Percentiles rank a stretch among this genome's conserved stretches.
phyloP scores from a whole-genome alignment of 2,329 filamentous ascomycete genomes.

The Nemania bipapillata region DNA sequence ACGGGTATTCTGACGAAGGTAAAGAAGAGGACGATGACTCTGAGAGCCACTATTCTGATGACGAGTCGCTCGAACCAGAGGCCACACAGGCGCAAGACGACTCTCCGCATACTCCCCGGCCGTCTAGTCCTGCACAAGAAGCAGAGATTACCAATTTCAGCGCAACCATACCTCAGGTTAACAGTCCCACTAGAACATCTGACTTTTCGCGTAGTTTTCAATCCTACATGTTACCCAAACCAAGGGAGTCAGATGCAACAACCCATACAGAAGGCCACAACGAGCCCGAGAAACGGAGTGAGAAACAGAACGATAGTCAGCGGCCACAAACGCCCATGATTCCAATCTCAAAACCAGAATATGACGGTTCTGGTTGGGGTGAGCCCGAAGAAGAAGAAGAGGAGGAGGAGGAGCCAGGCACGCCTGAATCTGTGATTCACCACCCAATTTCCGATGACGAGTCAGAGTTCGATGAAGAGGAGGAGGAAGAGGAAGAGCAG shows the following conservation, averaged over 20 bases:
- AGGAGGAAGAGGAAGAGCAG: slow-evolving; percentile 28
- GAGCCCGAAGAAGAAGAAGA: slow-evolving; percentile 67
- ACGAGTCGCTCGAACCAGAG: slow-evolving; percentile 49
- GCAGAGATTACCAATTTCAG: slow-evolving; percentile 50
- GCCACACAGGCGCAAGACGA: slow-evolving; percentile 55
- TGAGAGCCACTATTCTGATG: slow-evolving; percentile 68
- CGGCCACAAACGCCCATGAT: slow-evolving; percentile 62
- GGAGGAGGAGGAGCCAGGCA: slow-evolving; percentile 71
- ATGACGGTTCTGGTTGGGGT: slow-evolving; percentile 67
- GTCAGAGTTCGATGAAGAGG: slow-evolving; percentile 48
- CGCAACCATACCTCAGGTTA: slow-evolving; percentile 56
- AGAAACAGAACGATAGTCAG: slow-evolving; percentile 50
- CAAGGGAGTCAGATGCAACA: slow-evolving; percentile 53
- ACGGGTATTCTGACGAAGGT: slow-evolving; percentile 45
- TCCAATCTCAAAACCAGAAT: slow-evolving; percentile 67
- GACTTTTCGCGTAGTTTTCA: slow-evolving; percentile 60
- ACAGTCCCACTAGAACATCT: slow-evolving; percentile 49
- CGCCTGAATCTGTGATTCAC: slow-evolving; percentile 90
- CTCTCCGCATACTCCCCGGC: slow-evolving; percentile 62
- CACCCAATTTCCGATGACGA: slow-evolving; percentile 68
- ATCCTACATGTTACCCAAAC: slow-evolving; percentile 60
- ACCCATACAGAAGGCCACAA: slow-evolving; percentile 51
- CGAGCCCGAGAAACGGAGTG: slow-evolving; percentile 54
- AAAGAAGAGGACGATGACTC: slow-evolving; percentile 62
- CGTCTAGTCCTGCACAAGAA: slow-evolving; percentile 54